A percentile compares a stretch with the other conserved stretches of the same genome.
phyloP scores from a whole-genome alignment of 176 grass and related monocot species.

The Bolboschoenus planiculmis region DNA sequence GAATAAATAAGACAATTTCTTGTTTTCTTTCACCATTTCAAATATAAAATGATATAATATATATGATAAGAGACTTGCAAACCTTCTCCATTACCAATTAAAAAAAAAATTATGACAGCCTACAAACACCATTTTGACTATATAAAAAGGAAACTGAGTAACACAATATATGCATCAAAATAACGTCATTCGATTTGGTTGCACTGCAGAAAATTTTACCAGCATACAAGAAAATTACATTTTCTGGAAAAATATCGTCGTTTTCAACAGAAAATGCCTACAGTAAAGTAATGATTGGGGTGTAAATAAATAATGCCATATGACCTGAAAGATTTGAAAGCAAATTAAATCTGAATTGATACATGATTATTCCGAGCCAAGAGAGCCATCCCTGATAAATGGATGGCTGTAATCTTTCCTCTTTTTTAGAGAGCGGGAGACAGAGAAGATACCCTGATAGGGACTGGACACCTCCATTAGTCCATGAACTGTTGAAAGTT shows the following conservation, averaged over 20 bases:
- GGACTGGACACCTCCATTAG: conserved; percentile 14
- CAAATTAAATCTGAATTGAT: not conserved
- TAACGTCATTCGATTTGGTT: not conserved
- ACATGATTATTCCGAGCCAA: not conserved
- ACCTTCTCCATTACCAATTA: not conserved
- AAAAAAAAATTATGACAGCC: not conserved
- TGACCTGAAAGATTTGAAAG: not conserved
- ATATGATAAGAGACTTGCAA: not conserved
- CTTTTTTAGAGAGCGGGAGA: not conserved
- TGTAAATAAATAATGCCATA: not conserved
- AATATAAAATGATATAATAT: not conserved
- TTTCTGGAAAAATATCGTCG: not conserved
- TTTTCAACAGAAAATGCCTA: not conserved
- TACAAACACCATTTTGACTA: not conserved
- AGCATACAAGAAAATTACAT: not conserved
- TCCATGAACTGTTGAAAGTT: not conserved
- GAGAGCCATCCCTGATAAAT: not conserved
- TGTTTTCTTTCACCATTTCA: not conserved
- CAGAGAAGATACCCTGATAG: conserved; percentile 7
- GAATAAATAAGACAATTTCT: not conserved
- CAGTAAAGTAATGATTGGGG: not conserved
- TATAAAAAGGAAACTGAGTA: not conserved
- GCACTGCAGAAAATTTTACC: not conserved
- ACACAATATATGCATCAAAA: not conserved
- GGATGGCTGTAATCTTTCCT: not conserved